Evolutionary conservation across 2,329 filamentous ascomycete species (phyloP), one percentile per base, ranked within the genome.

Genomic region (Diplocarpon rosae): DNA sequence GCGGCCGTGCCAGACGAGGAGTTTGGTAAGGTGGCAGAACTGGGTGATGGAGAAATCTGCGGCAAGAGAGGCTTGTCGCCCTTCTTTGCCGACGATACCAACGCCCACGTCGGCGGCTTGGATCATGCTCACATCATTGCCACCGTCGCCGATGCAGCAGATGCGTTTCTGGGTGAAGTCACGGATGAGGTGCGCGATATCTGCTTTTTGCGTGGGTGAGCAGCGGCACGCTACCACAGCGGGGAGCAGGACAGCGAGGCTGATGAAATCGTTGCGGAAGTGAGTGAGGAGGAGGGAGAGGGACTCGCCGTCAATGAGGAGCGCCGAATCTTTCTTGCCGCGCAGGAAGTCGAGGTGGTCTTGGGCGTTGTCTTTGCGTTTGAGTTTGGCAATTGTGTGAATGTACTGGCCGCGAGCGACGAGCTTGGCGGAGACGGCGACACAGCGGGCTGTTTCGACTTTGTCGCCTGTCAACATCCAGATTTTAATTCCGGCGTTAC

Each of bases 401-500:
- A 98, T 95, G 62, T 90, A 92, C 65, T 98, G 93, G 1, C 90
- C 90, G 50, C 92, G 75, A 3, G 88, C 83, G 12, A 98, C 92
- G 6, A 98, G 75, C 63, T 95, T 95, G 27, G 90, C 89, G 59
- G 85, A 93, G 35, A 98, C 84, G 1, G 92, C 93, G 11, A 98
- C 90, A 64, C 92, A 98, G 30, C 92, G 81, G 13, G 92, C 92
- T 12, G 92, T 98, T 66, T 98, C 92, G 2, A 98, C 86, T 66
- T 98, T 98, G 71, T 98, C 92, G 37, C 92, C 92, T 0, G 92
- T 98, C 62, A 98, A 71, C 92, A 98, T 98, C 92, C 92, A 98
- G 40, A 98, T 96, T 65, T 96, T 96, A 66, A 98, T 92, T 20
- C 92, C 92, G 0, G 92, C 92, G 58, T 98, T 98, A 53, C 92